These are phyloP conservation scores for Chlamydomonas sp. DNA, from an alignment of 139 green algal genomes.

Conservation along the genomic window DNA sequence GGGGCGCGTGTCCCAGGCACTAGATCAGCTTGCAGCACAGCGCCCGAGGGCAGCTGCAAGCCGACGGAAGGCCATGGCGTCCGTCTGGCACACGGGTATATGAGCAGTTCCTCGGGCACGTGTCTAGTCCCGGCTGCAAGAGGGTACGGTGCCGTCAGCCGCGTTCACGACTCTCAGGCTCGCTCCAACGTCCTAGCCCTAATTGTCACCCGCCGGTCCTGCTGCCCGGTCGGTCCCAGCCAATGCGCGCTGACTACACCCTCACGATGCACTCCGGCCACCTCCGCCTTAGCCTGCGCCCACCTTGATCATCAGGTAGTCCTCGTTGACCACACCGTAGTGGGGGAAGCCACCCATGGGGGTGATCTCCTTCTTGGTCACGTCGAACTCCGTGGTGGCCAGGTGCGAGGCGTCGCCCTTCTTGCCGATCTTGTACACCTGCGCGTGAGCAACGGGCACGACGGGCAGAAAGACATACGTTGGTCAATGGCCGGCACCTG, in stretches of 20 bases:
- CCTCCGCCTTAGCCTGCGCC: not conserved
- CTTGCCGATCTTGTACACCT: constrained; percentile 96
- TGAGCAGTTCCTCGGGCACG: constrained; percentile 35
- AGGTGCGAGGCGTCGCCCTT: constrained; percentile 88
- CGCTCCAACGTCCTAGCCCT: too few species aligned
- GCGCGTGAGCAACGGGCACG: not conserved
- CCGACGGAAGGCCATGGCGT: constrained; percentile 36
- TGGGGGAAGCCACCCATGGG: constrained; percentile 99
- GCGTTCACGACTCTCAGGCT: too few species aligned
- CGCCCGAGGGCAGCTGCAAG: not conserved
- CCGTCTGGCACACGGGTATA: constrained; percentile 23
- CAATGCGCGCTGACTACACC: too few species aligned
- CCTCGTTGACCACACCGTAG: constrained; percentile 96
- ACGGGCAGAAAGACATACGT: not conserved
- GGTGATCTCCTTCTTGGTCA: constrained; percentile 98
- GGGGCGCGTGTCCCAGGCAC: constrained; percentile 21
- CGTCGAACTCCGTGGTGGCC: constrained; percentile 95
- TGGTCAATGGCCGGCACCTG: too few species aligned
- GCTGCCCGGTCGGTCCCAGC: too few species aligned
- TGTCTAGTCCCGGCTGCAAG: constrained; percentile 32
- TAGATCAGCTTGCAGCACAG: constrained; percentile 42
- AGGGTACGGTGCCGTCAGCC: not conserved
- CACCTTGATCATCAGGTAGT: constrained; percentile 99
- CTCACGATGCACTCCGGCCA: too few species aligned
- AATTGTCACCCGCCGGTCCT: too few species aligned